Conservation (phyloP, 352 stramenopile genomes). For the Pythium volutum region DNA sequence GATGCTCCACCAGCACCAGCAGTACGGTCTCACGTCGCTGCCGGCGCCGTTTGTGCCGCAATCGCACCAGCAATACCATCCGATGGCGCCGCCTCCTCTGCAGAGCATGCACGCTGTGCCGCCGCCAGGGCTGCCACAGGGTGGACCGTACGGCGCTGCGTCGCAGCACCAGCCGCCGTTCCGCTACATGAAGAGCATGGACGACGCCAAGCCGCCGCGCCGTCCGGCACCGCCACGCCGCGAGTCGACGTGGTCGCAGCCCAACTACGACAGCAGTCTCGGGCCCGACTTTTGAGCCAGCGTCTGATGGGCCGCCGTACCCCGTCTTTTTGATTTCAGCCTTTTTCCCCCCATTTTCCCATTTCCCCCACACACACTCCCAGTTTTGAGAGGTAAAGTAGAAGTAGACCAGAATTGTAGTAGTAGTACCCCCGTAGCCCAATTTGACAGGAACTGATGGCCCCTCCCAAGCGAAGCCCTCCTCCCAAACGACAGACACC, state of each 20-base stretch:
- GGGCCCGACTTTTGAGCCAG: conserved; percentile 20
- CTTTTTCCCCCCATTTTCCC: not conserved
- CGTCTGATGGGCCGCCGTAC: not conserved
- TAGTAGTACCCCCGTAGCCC: conserved; percentile 17
- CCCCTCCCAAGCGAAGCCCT: too few relatives aligned
- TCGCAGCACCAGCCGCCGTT: conserved; percentile 35
- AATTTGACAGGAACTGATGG: conserved; percentile 6
- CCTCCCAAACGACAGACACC: too few relatives aligned
- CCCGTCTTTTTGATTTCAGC: not conserved
- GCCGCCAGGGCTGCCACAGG: conserved; percentile 15
- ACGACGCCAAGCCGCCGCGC: conserved; percentile 37
- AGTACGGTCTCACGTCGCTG: conserved; percentile 14
- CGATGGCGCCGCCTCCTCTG: conserved; percentile 1
- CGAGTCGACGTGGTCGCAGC: conserved; percentile 55
- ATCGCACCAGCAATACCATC: conserved; percentile 29
- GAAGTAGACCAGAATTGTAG: conserved; percentile 32
- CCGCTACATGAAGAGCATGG: conserved; percentile 71
- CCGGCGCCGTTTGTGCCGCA: conserved; percentile 21
- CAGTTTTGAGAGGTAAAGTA: conserved; percentile 28
- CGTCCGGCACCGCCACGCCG: conserved; percentile 27
- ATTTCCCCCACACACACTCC: not conserved
- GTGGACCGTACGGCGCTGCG: conserved; percentile 6
- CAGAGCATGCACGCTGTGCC: conserved; percentile 18
- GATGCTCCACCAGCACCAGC: conserved; percentile 10
- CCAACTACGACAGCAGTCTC: conserved; percentile 20